These are phyloP conservation scores for Fagopyrum esculentum DNA, from an alignment of 148 eudicot species.

Conservation along the genomic window DNA sequence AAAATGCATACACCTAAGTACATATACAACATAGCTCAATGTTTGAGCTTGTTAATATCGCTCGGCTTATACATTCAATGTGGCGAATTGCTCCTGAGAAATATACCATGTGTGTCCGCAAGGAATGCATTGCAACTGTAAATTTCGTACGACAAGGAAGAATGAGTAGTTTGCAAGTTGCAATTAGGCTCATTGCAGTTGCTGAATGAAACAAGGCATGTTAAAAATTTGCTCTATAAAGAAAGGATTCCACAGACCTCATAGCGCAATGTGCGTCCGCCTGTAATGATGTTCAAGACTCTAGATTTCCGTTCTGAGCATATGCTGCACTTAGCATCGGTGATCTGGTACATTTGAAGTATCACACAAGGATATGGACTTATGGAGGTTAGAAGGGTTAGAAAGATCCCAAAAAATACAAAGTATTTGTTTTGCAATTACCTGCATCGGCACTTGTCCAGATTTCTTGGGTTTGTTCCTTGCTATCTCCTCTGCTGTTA, in stretches of 20 bases:
- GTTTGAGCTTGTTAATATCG: constrained; percentile 30
- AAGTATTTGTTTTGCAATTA: constrained; percentile 8
- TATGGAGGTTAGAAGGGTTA: background rate
- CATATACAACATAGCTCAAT: background rate
- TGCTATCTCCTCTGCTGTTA: constrained; percentile 80
- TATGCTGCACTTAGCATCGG: constrained; percentile 89
- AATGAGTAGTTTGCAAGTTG: background rate
- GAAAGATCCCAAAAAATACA: background rate
- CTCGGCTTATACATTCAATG: constrained; percentile 58
- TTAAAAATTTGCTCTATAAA: background rate
- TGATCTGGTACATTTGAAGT: constrained; percentile 50
- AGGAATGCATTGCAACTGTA: constrained; percentile 67
- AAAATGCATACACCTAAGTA: background rate
- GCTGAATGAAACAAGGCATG: background rate
- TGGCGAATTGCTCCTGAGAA: constrained; percentile 64
- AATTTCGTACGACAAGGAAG: background rate
- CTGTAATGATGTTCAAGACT: constrained; percentile 57
- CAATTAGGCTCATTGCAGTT: background rate
- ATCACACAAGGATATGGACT: background rate
- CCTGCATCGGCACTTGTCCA: constrained; percentile 87
- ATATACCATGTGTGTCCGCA: constrained; percentile 83
- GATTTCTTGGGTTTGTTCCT: constrained; percentile 80
- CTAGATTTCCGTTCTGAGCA: constrained; percentile 70
- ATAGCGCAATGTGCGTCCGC: constrained; percentile 70
- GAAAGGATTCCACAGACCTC: constrained; percentile 39